phyloP scores from a whole-genome alignment of 2,329 filamentous ascomycete genomes.

The Hymenoscyphus occultus region DNA sequence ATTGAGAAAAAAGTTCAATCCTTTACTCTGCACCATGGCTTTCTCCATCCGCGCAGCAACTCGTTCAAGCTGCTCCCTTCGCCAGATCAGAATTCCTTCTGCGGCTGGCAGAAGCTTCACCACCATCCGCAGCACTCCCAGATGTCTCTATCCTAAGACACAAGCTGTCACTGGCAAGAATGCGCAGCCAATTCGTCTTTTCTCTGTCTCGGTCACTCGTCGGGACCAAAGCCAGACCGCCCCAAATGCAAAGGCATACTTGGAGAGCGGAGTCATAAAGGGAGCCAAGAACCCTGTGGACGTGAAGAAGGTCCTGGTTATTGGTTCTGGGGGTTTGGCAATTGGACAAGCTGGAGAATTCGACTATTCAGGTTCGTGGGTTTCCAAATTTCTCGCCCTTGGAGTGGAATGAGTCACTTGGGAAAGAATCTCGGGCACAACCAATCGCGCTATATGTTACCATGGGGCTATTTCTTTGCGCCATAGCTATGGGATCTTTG shows the following conservation, averaged over 20 bases:
- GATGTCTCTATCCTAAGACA: conserved; percentile 27
- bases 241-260: conserved; percentile 80
- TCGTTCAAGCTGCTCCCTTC: conserved; percentile 34
- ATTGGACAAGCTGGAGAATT: conserved; percentile 99
- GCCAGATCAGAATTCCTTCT: conserved; percentile 31
- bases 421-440: background rate
- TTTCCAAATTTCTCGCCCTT: conserved; percentile 7
- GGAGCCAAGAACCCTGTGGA: conserved; percentile 72
- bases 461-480: background rate
- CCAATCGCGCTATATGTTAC: conserved; percentile 3
- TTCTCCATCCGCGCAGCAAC: conserved; percentile 34
- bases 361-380: conserved; percentile 80
- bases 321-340: conserved; percentile 89
- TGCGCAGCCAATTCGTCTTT: conserved; percentile 30
- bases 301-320: conserved; percentile 96
- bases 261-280: conserved; percentile 84
- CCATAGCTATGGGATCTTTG: background rate
- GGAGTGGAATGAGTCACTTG: conserved; percentile 28
- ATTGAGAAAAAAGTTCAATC: conserved; percentile 23
- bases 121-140: conserved; percentile 28
- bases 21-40: conserved; percentile 33
- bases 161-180: conserved; percentile 27
- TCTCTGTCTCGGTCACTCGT: conserved; percentile 32
- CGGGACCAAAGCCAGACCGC: conserved; percentile 56
- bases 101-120: conserved; percentile 30